phyloP scores from a whole-genome alignment of 495 filamentous ascomycete species.

The Hypoxylon subgilvum region DNA sequence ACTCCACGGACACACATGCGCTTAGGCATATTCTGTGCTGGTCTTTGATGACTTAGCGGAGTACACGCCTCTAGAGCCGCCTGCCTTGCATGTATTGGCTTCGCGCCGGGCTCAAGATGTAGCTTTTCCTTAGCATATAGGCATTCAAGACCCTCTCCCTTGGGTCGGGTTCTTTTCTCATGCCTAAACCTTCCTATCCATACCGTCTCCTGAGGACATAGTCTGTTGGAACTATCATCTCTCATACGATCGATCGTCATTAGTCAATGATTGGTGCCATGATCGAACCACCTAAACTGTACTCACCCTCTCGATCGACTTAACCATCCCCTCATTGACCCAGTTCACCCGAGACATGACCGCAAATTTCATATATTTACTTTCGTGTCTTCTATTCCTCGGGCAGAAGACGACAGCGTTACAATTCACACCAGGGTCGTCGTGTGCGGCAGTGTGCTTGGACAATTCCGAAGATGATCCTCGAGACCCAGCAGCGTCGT shows the following conservation, averaged over 20 bases:
- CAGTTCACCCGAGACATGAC: conserved; percentile 22
- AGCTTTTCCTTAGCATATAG: conserved; percentile 14
- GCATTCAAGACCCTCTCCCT: conserved; percentile 1
- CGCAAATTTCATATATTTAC: conserved; percentile 11
- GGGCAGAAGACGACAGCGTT: conserved; percentile 30
- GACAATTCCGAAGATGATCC: conserved; percentile 37
- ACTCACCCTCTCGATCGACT: conserved; percentile 4
- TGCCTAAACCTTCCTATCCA: conserved; percentile 2
- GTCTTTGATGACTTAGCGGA: background rate
- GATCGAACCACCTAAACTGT: conserved; percentile 17
- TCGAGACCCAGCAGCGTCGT: conserved; percentile 22
- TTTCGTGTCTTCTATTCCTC: conserved; percentile 26
- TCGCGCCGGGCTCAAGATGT: conserved; percentile 6
- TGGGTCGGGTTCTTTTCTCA: background rate
- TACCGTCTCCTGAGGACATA: conserved; percentile 1
- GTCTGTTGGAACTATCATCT: background rate
- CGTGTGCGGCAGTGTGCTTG: conserved; percentile 58
- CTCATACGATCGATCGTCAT: conserved; percentile 1
- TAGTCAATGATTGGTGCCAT: conserved; percentile 20
- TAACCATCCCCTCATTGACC: conserved; percentile 4
- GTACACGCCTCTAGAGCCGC: conserved; percentile 8
- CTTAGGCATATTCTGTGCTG: background rate
- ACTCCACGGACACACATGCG: conserved; percentile 16
- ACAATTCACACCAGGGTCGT: conserved; percentile 56
- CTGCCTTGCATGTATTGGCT: conserved; percentile 6